A percentile compares a stretch with the other conserved stretches of the same genome.
phyloP scores from a whole-genome alignment of 106 monocot genomes.

The Triglochin maritima region DNA sequence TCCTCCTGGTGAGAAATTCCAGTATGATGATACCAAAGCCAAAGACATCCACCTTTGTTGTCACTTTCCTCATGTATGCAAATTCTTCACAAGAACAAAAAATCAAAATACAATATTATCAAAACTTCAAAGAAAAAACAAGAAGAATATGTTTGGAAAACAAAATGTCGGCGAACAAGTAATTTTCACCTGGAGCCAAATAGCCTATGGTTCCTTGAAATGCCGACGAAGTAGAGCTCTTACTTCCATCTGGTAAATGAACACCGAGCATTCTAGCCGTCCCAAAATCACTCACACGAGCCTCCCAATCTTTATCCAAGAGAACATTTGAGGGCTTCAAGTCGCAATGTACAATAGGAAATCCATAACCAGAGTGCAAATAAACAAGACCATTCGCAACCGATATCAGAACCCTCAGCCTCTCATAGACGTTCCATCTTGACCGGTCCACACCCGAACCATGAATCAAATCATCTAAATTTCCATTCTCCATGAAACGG shows the following conservation, averaged over 20 bases:
- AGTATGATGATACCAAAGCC: slow-evolving; percentile 75
- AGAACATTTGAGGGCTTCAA: slow-evolving; percentile 88
- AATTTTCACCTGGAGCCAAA: slow-evolving; percentile 64
- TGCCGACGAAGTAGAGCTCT: slow-evolving; percentile 29
- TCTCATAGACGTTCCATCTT: slow-evolving; percentile 50
- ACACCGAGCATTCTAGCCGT: slow-evolving; percentile 63
- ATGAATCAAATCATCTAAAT: slow-evolving; percentile 57
- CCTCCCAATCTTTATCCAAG: slow-evolving; percentile 65
- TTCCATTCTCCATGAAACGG: slow-evolving; percentile 71
- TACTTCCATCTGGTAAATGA: slow-evolving; percentile 25
- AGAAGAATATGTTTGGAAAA: not conserved
- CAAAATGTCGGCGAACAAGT: too few species aligned
- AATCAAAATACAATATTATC: not conserved
- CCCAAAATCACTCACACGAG: slow-evolving; percentile 71
- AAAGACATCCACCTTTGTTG: slow-evolving; percentile 75
- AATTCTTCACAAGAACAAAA: slow-evolving; percentile 30
- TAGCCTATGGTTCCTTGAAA: slow-evolving; percentile 96
- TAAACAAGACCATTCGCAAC: slow-evolving; percentile 64
- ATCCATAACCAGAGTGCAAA: slow-evolving; percentile 65
- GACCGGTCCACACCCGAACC: slow-evolving; percentile 3
- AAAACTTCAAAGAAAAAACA: not conserved
- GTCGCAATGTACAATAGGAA: slow-evolving; percentile 81
- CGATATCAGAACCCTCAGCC: slow-evolving; percentile 40
- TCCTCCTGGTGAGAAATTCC: slow-evolving; percentile 67
- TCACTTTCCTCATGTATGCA: slow-evolving; percentile 75